Evolutionary conservation across 257 asterid genomes (phyloP).

Genomic region (Haberlea rhodopensis): DNA sequence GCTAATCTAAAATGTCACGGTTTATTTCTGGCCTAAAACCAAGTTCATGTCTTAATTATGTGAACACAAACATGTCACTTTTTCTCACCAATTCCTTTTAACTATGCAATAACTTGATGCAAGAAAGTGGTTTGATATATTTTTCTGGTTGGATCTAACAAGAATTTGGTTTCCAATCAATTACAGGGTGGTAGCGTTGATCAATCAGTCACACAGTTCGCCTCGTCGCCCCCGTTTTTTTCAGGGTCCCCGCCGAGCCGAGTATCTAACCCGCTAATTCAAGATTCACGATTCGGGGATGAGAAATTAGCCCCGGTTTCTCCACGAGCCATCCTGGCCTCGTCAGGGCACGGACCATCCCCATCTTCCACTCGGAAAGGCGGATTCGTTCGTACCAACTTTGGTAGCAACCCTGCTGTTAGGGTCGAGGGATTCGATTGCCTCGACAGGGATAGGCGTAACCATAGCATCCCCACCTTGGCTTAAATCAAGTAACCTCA

Average conservation of each 20-base stretch:
- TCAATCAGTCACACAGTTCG: conserved; percentile 52
- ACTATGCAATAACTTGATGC: neutral
- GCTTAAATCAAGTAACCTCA: too few relatives aligned
- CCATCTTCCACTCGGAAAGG: conserved; percentile 65
- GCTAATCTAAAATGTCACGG: neutral
- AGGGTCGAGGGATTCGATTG: too few relatives aligned
- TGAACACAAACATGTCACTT: too few relatives aligned
- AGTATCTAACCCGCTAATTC: conserved; percentile 98
- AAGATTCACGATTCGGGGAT: conserved; percentile 78
- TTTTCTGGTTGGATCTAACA: too few relatives aligned
- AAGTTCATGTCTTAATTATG: neutral
- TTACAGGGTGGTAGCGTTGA: conserved; percentile 61
- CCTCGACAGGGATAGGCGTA: conserved; percentile 88
- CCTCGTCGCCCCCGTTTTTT: conserved; percentile 99
- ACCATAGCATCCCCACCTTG: conserved; percentile 90
- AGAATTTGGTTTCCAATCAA: conserved; percentile 11
- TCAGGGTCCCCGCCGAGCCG: too few relatives aligned
- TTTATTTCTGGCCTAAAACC: conserved; percentile 4
- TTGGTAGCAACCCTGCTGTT: conserved; percentile 92
- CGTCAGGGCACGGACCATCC: conserved; percentile 51
- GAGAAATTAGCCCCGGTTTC: conserved; percentile 55
- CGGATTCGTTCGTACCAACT: conserved; percentile 73
- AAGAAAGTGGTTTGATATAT: too few relatives aligned
- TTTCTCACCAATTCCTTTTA: too few relatives aligned
- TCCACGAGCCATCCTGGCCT: conserved; percentile 57